phyloP scores from a whole-genome alignment of 1,284 basidiomycete species.

The Irpex sp. region DNA sequence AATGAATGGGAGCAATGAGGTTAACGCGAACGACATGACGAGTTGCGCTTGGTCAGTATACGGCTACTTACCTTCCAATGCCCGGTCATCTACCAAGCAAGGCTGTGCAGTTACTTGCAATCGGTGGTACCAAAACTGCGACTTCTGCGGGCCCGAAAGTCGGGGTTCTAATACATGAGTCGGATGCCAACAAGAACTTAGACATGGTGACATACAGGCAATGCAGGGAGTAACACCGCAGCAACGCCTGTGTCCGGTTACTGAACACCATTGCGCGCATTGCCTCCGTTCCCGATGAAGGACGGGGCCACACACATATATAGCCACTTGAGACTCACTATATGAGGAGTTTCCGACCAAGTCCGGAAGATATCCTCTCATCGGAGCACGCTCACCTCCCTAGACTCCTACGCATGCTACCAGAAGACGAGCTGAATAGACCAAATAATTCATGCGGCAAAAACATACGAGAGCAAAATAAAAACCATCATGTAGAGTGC shows the following conservation, averaged over 20 bases:
- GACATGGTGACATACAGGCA: background rate
- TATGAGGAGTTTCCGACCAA: background rate
- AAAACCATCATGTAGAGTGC: conserved; percentile 2
- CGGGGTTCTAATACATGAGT: background rate
- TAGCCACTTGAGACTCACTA: background rate
- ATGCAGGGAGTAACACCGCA: background rate
- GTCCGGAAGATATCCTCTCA: background rate
- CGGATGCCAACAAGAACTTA: background rate
- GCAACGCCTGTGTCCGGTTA: background rate
- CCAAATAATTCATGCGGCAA: background rate
- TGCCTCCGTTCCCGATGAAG: background rate
- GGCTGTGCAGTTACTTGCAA: background rate
- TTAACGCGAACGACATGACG: background rate
- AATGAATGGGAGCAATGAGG: background rate
- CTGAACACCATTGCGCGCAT: no score
- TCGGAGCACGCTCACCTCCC: background rate
- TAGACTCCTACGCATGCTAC: background rate
- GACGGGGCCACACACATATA: background rate
- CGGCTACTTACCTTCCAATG: background rate
- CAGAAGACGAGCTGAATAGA: background rate
- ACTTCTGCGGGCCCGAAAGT: background rate
- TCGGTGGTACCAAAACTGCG: background rate
- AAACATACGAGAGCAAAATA: background rate
- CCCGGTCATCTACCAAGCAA: background rate
- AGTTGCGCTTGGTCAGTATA: background rate